Conservation (phyloP, 176 grass and related monocot genomes). For the Guadua angustifolia region DNA sequence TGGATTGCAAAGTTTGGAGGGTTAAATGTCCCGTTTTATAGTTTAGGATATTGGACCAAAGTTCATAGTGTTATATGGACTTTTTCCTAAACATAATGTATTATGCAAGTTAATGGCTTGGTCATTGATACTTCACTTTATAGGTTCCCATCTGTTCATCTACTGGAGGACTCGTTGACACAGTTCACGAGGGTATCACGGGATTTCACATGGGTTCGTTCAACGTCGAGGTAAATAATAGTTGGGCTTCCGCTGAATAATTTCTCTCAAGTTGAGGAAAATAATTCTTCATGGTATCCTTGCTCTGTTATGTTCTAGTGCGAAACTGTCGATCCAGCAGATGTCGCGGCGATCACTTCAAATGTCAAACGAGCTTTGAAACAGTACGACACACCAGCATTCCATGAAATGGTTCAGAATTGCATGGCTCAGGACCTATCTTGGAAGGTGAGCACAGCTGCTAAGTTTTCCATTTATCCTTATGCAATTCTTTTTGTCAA, state of each 20-base stretch:
- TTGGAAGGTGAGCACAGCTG: slow-evolving; percentile 58
- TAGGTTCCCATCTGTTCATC: slow-evolving; percentile 59
- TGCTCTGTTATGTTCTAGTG: slow-evolving; percentile 51
- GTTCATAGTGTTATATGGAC: no score
- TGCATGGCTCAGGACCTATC: slow-evolving; percentile 77
- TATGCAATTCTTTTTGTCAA: not conserved
- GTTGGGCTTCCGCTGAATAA: not conserved
- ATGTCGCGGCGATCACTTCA: slow-evolving; percentile 47
- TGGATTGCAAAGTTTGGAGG: no score
- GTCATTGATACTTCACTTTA: not conserved
- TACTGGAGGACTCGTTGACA: slow-evolving; percentile 72
- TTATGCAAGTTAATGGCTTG: not conserved
- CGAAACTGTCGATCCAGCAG: slow-evolving; percentile 51
- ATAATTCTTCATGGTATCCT: not conserved
- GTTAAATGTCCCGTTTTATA: no score
- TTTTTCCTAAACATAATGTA: not conserved
- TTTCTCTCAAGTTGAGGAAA: not conserved
- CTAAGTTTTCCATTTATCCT: not conserved
- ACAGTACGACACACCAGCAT: slow-evolving; percentile 46
- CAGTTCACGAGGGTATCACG: slow-evolving; percentile 58
- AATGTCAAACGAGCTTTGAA: slow-evolving; percentile 62
- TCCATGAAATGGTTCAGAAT: slow-evolving; percentile 63
- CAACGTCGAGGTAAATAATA: slow-evolving; percentile 56
- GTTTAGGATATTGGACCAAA: no score
- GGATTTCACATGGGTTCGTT: slow-evolving; percentile 68